Evolutionary conservation across 495 filamentous ascomycete species (phyloP), one percentile per base, ranked within the genome.

Genomic region (Venustampulla echinocandica): DNA sequence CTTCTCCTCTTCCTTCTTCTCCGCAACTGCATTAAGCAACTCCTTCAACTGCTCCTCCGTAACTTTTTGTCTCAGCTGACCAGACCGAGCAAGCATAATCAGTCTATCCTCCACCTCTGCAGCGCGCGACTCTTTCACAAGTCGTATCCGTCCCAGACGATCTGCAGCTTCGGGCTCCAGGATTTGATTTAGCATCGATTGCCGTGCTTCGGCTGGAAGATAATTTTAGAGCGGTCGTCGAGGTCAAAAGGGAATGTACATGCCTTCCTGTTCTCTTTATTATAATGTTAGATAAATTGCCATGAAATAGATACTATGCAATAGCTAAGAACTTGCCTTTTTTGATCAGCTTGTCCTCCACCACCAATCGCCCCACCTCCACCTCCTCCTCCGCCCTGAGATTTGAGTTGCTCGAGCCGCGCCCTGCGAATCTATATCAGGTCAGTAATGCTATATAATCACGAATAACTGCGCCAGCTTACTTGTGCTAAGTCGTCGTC

Each of bases 31-130:
- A 43, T 77, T 83, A 54, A 98, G 62, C 30, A 98, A 68, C 49
- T 94, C 86, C 69, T 97, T 94, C 49, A 98, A 71, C 66, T 97
- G 89, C 39, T 82, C 81, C 66, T 98, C 92, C 0, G 85, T 90
- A 36, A 97, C 89, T 56, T 93, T 90, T 47, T 76, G 67, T 14
- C 87, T 80, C 27, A 98, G 69, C 69, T 96, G 90, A 19, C 89
- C 88, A 10, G 77, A 74, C 50, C 87, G 84, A 22, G 90, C 90
- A 42, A 98, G 75, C 81, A 82, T 87, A 64, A 98, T 86, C 25
- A 98, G 76, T 33, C 90, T 68, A 74, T 90, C 90, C 70, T 98
- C 92, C 45, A 97, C 77, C 57, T 95, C 88, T 35, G 73, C 73
- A 25, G 92, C 92, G 56, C 93, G 86, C 44, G 81, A 81, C 62